These are phyloP conservation scores for Cladobotryum mycophilum DNA, from an alignment of 2,329 filamentous ascomycete species.

Conservation along the genomic window DNA sequence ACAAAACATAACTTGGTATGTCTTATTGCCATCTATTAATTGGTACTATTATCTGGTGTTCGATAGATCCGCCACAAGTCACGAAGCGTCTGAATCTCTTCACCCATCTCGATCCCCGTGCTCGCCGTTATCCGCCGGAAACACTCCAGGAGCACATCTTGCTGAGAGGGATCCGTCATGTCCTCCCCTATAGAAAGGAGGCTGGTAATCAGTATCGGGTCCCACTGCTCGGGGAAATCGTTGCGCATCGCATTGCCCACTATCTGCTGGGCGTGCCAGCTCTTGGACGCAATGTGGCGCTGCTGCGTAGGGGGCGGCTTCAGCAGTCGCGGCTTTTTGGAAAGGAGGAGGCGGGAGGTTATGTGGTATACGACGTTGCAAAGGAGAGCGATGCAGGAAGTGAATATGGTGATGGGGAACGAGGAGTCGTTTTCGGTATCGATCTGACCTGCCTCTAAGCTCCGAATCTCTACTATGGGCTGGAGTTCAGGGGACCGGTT, in stretches of 20 bases:
- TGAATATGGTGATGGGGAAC: constrained; percentile 17
- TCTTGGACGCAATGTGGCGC: constrained; percentile 12
- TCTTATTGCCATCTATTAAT: neutral
- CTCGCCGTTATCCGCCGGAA: constrained; percentile 11
- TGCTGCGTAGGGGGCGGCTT: constrained; percentile 10
- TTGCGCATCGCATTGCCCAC: constrained; percentile 24
- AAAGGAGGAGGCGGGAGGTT: constrained; percentile 16
- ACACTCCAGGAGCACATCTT: constrained; percentile 17
- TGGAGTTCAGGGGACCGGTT: constrained; percentile 12
- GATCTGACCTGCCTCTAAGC: constrained; percentile 15
- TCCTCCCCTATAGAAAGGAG: constrained; percentile 21
- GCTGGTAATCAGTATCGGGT: constrained; percentile 23
- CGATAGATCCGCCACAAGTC: constrained; percentile 6
- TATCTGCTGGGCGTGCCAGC: constrained; percentile 25
- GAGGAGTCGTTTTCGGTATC: constrained; percentile 13
- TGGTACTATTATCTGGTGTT: neutral
- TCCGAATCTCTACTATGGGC: constrained; percentile 15
- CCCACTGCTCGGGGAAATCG: constrained; percentile 27
- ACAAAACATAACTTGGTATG: neutral
- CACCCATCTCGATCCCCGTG: constrained; percentile 15
- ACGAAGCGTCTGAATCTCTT: constrained; percentile 10
- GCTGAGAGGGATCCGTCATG: constrained; percentile 23
- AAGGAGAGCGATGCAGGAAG: constrained; percentile 16
- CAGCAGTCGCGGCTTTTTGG: constrained; percentile 17
- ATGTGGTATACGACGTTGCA: constrained; percentile 18